Percentiles rank a stretch among this genome's conserved stretches.
Evolutionary conservation across 2,329 filamentous ascomycete genomes (phyloP).

Genomic region (Atkinsonella hypoxylon): DNA sequence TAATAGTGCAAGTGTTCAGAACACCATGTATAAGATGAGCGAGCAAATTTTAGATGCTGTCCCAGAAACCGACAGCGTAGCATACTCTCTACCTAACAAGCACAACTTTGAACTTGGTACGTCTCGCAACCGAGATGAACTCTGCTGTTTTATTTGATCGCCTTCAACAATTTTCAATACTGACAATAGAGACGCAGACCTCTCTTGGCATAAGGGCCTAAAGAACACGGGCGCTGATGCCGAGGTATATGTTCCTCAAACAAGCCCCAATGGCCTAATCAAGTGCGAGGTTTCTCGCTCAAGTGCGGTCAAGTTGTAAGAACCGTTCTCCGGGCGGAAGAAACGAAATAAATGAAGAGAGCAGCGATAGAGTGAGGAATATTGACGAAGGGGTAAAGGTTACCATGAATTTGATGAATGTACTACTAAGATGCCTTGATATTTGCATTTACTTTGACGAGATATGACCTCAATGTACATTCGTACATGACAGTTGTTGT

Average conservation of each 20-base stretch:
- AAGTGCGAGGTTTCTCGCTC: slow-evolving; percentile 72
- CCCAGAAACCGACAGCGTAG: slow-evolving; percentile 58
- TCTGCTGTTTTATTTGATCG: not conserved
- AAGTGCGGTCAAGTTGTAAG: slow-evolving; percentile 8
- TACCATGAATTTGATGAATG: not conserved
- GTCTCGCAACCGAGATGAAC: slow-evolving; percentile 19
- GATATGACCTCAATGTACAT: not conserved
- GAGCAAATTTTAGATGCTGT: slow-evolving; percentile 70
- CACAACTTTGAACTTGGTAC: slow-evolving; percentile 94
- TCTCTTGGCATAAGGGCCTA: slow-evolving; percentile 91
- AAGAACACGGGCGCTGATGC: slow-evolving; percentile 95
- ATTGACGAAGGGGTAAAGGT: not conserved
- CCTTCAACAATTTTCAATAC: not conserved
- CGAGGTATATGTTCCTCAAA: slow-evolving; percentile 89
- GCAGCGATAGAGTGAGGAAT: not conserved
- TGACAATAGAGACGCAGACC: slow-evolving; percentile 39
- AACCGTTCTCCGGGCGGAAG: not conserved
- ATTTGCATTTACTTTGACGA: not conserved
- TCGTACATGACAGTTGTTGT: not conserved
- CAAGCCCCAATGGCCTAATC: slow-evolving; percentile 88
- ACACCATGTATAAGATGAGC: slow-evolving; percentile 98
- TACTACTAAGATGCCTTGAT: not conserved
- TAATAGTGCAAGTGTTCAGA: slow-evolving; percentile 84
- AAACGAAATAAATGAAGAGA: not conserved
- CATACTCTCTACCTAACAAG: slow-evolving; percentile 89